Percentiles rank a stretch among this genome's conserved stretches.
These are phyloP conservation scores for Penicillium hesseltinei DNA, from an alignment of 2,329 filamentous ascomycete species.

Conservation along the genomic window DNA sequence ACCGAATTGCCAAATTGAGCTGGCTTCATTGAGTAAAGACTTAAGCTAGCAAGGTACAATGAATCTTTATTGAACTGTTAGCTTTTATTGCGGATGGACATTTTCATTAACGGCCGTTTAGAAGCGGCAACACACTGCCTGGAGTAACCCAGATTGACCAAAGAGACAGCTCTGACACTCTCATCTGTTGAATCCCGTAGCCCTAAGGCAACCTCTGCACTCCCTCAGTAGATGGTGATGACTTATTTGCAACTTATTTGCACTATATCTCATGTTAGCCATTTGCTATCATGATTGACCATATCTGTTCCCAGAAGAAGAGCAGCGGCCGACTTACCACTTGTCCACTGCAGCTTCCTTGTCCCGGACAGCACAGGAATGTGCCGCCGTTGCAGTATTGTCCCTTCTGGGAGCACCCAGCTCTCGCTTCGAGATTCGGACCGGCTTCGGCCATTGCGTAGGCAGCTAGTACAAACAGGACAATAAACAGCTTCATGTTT, in stretches of 20 bases:
- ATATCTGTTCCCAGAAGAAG: not conserved
- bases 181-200: not conserved
- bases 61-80: not conserved
- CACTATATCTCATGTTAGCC: not conserved
- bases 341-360: not conserved
- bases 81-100: not conserved
- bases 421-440: slow-evolving; percentile 44
- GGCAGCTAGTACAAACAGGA: slow-evolving; percentile 1
- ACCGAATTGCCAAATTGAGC: not conserved
- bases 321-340: not conserved
- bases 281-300: not conserved
- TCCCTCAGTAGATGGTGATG: not conserved
- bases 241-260: not conserved
- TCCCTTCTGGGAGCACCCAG: slow-evolving; percentile 10
- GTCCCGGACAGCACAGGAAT: slow-evolving; percentile 7
- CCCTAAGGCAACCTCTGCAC: not conserved
- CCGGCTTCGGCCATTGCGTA: slow-evolving; percentile 3
- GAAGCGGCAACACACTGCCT: not conserved
- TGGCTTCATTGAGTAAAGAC: no score
- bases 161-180: not conserved
- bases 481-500: slow-evolving; percentile 3
- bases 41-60: not conserved
- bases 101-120: not conserved
- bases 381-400: slow-evolving; percentile 14
- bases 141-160: not conserved